These are phyloP conservation scores for Rhododendron simsii DNA, from an alignment of 148 eudicot species.

Conservation along the genomic window DNA sequence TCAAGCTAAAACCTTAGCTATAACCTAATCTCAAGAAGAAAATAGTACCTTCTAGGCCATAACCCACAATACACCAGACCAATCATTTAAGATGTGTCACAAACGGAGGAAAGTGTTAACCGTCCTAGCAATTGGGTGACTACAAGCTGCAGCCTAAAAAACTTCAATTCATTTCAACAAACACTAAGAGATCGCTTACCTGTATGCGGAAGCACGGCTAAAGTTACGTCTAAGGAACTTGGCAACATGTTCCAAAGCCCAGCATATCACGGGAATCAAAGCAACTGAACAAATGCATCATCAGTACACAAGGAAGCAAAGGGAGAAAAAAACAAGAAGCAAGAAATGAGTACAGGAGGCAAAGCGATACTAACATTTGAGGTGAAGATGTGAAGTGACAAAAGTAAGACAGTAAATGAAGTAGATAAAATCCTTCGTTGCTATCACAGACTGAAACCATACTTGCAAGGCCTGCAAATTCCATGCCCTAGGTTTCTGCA, in stretches of 20 bases:
- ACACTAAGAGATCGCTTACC: constrained; percentile 30
- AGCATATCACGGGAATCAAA: constrained; percentile 77
- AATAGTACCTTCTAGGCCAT: background rate
- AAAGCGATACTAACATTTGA: constrained; percentile 62
- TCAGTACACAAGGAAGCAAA: background rate
- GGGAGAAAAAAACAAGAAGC: constrained; percentile 1
- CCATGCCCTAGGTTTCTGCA: constrained; percentile 94
- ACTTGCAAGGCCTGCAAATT: constrained; percentile 81
- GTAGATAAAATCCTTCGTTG: constrained; percentile 83
- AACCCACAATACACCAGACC: background rate
- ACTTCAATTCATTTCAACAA: background rate
- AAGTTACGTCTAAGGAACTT: constrained; percentile 91
- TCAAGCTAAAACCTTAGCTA: background rate
- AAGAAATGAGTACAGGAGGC: background rate
- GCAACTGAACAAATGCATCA: constrained; percentile 62
- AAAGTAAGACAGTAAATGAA: constrained; percentile 81
- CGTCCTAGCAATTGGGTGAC: background rate
- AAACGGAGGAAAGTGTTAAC: background rate
- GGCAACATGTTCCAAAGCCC: constrained; percentile 79
- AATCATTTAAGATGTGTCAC: background rate
- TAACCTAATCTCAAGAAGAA: background rate
- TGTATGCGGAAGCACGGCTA: constrained; percentile 73
- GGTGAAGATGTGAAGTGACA: constrained; percentile 72
- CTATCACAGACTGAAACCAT: constrained; percentile 86
- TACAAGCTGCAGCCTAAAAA: background rate